Base-by-base conservation (phyloP, 805 yeast genomes). In the Wickerhamomyces sydowiorum region DNA sequence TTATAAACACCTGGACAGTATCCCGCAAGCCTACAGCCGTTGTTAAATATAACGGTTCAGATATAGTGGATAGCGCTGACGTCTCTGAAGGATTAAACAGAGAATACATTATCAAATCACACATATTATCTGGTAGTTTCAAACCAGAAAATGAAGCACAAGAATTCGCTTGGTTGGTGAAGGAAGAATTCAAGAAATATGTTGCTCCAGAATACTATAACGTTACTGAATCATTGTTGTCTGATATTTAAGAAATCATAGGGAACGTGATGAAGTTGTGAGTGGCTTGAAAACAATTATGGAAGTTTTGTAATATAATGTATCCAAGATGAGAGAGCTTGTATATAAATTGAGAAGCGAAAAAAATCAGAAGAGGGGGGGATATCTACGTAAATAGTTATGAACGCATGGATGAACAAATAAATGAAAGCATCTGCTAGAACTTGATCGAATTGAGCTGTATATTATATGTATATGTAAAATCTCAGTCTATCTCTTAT, bases 1-100 rank as follows among this genome's bases (percentile, higher is more conserved):
- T 72, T 42, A 76, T 93, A 59, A 85, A 88, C 64, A 83, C 88
- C 35, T 91, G 95, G 86, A 78, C 85, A 18, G 96, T 93, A n/a
- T 88, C 98, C 20, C 78, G 77, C 43, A 84, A 84, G 5, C 98
- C 99, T 32, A 82, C 90, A 33, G 89, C 82, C 35, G 78, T 83
- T 1, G 57, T 82, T 47, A 70, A 76, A 50, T 72, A 67, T 47
- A 40, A 47, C 12, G 45, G 52, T 7, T 51, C 44, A 13, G 51
- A 58, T 2, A 22, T 53, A 22, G 58, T 58, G 14, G 42, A 49
- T 8, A 36, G 49, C 7, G 41, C 43, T 5, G 48, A 44, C 5
- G 18, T 47, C 15, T 21, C 54, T 2, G 59, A 50, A 10, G 53
- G 45, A 3, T 54, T 55, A 7, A 43, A 49, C 13, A 71, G 77